phyloP scores from a whole-genome alignment of 2,329 filamentous ascomycete species.

The Penicillium corylophilum region DNA sequence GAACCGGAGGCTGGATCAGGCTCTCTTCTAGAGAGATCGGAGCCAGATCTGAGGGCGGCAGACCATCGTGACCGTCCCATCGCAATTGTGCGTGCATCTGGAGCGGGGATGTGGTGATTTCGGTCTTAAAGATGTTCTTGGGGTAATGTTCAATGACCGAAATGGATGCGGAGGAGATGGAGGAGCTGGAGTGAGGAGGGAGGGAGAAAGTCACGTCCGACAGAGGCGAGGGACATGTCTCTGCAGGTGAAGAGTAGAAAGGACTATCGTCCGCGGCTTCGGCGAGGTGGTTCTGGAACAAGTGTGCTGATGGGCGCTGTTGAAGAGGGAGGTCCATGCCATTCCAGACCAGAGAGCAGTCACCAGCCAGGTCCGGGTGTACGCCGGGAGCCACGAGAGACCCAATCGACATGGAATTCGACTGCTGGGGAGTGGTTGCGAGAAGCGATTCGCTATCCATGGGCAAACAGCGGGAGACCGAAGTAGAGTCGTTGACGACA shows the following conservation, averaged over 20 bases:
- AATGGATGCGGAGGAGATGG: conserved; percentile 35
- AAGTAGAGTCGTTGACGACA: conserved; percentile 20
- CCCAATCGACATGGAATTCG: conserved; percentile 38
- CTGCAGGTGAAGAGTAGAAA: conserved; percentile 45
- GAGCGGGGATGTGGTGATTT: conserved; percentile 36
- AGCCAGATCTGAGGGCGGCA: conserved; percentile 34
- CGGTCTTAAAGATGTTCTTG: conserved; percentile 32
- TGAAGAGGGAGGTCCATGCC: conserved; percentile 36
- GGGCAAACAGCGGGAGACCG: conserved; percentile 24
- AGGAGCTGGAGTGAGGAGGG: conserved; percentile 31
- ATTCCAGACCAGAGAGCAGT: conserved; percentile 37
- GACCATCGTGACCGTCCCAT: conserved; percentile 33
- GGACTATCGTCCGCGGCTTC: conserved; percentile 40
- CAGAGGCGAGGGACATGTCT: conserved; percentile 45
- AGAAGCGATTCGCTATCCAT: conserved; percentile 25
- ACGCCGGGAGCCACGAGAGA: conserved; percentile 37
- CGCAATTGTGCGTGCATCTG: conserved; percentile 32
- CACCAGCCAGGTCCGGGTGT: conserved; percentile 33
- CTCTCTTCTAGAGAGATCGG: conserved; percentile 36
- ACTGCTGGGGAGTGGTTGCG: conserved; percentile 26
- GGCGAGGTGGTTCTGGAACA: conserved; percentile 35
- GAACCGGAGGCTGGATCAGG: conserved; percentile 34
- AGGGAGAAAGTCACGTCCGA: conserved; percentile 38
- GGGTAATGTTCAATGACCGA: conserved; percentile 37
- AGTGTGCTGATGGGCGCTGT: conserved; percentile 25